Base-by-base conservation (phyloP, 164 flowering plant genomes). In the Platanus orientalis region DNA sequence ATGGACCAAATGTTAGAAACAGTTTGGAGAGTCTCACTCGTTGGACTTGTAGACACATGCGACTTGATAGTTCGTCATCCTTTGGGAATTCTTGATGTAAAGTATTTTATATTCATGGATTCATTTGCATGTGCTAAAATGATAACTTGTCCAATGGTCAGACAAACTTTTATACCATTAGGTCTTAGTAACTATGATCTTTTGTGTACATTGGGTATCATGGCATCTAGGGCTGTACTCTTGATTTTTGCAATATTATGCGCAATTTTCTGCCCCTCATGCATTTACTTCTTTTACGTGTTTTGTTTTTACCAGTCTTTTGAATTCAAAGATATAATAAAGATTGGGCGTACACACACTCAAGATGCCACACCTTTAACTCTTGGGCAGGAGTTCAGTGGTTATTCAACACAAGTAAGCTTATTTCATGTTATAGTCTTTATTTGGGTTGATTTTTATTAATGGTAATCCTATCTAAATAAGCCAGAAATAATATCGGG, bases 331-430 rank as follows among this genome's bases (percentile, higher is more conserved):
- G 99, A 92, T 78, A 91, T 90, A 65, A 83, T 94, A 21, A 94
- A 94, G 79, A 94, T 94, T 74, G 99, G 99, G 2, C 96, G 99
- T 7, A 92, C 97, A 16, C 99, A 94, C 73, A 92, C 97, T 64
- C 99, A 94, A 83, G 99, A 91, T 84, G 99, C 99, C 16, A 94
- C 99, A 74, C 99, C 99, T 63, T 82, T 94, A 78, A 91, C 99
- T 59, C 94, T 94, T 57, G 97, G 99, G 34, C 99, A 94, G 80
- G 99, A 89, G 70, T 94, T 94, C 72, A 89, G 99, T 76, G 99
- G 99, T 63, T 94, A 94, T 71, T 55, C 94, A 7, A 91, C 97
- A 0, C 99, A 94, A 73, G 99, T 92, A 78, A 71, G 85, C 34
- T 73, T 20, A 19, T 17, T 28, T 54, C 64, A 2, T 45, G 49